phyloP scores from a whole-genome alignment of 75 land plant genomes.

The Pinus taeda region DNA sequence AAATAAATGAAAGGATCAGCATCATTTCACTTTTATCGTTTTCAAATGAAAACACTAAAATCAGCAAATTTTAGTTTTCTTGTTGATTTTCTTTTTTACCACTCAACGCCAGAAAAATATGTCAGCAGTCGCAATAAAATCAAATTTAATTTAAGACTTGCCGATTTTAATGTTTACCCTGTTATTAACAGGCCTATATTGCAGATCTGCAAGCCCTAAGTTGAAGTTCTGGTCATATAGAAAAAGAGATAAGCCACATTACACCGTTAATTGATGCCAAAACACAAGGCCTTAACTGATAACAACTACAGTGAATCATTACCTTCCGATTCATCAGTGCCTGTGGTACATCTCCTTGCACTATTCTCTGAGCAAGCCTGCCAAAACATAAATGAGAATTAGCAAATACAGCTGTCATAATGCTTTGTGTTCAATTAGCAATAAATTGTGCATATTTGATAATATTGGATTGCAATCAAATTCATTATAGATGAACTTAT shows the following conservation, averaged over 20 bases:
- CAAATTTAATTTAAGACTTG: too few relatives aligned
- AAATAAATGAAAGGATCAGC: too few relatives aligned
- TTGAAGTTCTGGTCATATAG: too few relatives aligned
- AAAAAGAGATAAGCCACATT: background rate
- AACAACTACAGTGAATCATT: background rate
- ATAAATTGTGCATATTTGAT: background rate
- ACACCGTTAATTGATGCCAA: background rate
- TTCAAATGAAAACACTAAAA: too few relatives aligned
- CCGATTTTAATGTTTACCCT: too few relatives aligned
- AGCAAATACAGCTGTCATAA: background rate
- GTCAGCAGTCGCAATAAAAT: too few relatives aligned
- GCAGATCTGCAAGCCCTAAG: too few relatives aligned
- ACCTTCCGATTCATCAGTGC: conserved; percentile 89
- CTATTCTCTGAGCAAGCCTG: conserved; percentile 95
- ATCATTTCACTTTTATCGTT: too few relatives aligned
- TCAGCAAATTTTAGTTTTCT: too few relatives aligned
- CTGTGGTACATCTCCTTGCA: conserved; percentile 96
- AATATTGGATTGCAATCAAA: background rate
- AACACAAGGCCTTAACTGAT: background rate
- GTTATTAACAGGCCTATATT: too few relatives aligned
- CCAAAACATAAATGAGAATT: conserved; percentile 6
- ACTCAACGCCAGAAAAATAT: too few relatives aligned
- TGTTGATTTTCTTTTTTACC: too few relatives aligned
- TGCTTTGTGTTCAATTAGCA: background rate
- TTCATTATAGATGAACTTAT: background rate